Percentiles rank a stretch among this genome's conserved stretches.
Conservation (phyloP, 495 filamentous ascomycete species). For the Trypethelium eluteriae region DNA sequence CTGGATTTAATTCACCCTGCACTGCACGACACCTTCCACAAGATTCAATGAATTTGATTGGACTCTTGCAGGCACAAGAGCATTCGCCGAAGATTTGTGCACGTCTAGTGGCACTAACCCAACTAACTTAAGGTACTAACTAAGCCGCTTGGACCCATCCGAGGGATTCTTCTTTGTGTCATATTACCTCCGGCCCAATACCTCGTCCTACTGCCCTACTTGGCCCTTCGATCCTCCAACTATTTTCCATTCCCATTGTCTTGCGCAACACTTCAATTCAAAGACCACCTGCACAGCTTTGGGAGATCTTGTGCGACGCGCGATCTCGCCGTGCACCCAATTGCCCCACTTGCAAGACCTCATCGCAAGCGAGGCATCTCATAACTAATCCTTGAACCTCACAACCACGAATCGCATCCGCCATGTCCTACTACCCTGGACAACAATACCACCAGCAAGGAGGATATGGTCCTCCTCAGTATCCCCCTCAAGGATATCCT, state of each 20-base stretch:
- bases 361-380: not conserved
- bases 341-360: constrained; percentile 2
- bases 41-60: too few relatives aligned
- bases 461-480: constrained; percentile 25
- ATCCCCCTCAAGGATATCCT: constrained; percentile 25
- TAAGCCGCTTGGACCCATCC: not conserved
- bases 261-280: not conserved
- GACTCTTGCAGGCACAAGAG: too few relatives aligned
- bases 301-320: not conserved
- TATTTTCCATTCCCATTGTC: not conserved
- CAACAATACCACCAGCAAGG: constrained; percentile 28
- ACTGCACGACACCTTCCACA: too few relatives aligned
- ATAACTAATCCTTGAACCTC: not conserved
- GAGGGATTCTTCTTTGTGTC: constrained; percentile 6
- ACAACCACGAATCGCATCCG: not conserved
- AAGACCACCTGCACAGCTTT: not conserved
- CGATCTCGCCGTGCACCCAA: not conserved
- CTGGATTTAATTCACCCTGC: not conserved
- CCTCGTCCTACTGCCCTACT: not conserved
- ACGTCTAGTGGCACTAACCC: too few relatives aligned
- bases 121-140: too few relatives aligned
- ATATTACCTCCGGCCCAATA: not conserved
- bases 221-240: not conserved
- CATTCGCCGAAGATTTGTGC: too few relatives aligned
- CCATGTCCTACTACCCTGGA: constrained; percentile 37